Percentiles rank a stretch among this genome's conserved stretches.
phyloP scores from a whole-genome alignment of 805 yeast species.

The Candida arabinofermentans region DNA sequence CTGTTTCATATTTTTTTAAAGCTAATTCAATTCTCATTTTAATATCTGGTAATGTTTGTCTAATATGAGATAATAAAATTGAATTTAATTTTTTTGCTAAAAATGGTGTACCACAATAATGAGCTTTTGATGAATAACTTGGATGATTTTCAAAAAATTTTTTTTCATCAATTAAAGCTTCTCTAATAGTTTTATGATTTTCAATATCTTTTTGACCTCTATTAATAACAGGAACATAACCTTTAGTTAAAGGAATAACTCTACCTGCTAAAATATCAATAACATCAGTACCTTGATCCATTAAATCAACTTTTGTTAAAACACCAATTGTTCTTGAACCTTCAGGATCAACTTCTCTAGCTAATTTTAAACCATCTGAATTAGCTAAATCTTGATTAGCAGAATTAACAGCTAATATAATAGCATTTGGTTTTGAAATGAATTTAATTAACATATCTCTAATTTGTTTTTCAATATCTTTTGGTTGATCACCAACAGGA shows the following conservation, averaged over 20 bases:
- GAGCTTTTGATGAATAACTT: constrained; percentile 88
- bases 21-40: constrained; percentile 85
- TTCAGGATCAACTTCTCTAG: constrained; percentile 97
- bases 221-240: constrained; percentile 95
- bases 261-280: constrained; percentile 93
- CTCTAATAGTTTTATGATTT: constrained; percentile 77
- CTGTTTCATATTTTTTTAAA: constrained; percentile 77
- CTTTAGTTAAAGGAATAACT: constrained; percentile 90
- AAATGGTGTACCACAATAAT: constrained; percentile 97
- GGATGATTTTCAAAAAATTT: constrained; percentile 84
- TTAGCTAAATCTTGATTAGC: constrained; percentile 97
- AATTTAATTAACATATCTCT: constrained; percentile 90
- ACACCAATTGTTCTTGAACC: constrained; percentile 97
- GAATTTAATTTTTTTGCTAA: constrained; percentile 88
- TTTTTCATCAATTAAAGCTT: constrained; percentile 79
- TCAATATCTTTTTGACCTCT: constrained; percentile 98
- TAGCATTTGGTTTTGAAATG: constrained; percentile 93
- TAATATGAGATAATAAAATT: constrained; percentile 85
- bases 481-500: constrained; percentile 98
- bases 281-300: constrained; percentile 98
- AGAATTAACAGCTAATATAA: constrained; percentile 89
- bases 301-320: constrained; percentile 89
- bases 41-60: constrained; percentile 86
- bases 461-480: constrained; percentile 92
- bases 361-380: constrained; percentile 92